These are phyloP conservation scores for Chalciporus sphaerocephalus DNA, from an alignment of 768 basidiomycete genomes.

Conservation along the genomic window DNA sequence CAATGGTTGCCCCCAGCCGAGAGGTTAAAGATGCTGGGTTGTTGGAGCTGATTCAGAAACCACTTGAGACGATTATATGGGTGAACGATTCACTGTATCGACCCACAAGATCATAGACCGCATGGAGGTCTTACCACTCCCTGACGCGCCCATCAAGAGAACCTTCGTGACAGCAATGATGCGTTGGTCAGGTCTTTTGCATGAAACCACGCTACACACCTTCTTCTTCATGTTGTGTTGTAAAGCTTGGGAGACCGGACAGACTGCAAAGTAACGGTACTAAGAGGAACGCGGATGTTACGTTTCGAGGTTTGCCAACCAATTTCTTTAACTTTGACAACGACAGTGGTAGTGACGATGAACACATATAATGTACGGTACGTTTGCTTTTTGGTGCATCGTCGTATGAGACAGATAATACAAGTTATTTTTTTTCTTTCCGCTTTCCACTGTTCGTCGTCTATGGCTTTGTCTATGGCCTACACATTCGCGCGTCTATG, in stretches of 20 bases:
- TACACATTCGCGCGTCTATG: constrained; percentile 4
- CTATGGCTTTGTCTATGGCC: too few species aligned
- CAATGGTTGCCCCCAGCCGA: constrained; percentile 92
- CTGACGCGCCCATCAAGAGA: constrained; percentile 95
- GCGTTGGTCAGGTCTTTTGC: neutral
- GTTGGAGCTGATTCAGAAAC: constrained; percentile 61
- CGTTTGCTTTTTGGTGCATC: too few species aligned
- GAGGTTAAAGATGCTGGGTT: constrained; percentile 90
- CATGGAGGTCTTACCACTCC: constrained; percentile 96
- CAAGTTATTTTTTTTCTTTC: neutral
- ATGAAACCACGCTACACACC: constrained; percentile 9
- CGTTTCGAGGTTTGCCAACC: too few species aligned
- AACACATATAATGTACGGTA: too few species aligned
- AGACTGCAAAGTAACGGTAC: neutral
- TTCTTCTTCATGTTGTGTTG: constrained; percentile 31
- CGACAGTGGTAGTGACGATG: too few species aligned
- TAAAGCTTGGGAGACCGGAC: neutral
- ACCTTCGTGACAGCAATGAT: constrained; percentile 49
- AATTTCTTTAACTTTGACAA: too few species aligned
- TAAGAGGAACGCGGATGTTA: neutral
- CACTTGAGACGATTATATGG: constrained; percentile 5
- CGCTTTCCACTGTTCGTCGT: neutral
- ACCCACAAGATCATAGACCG: constrained; percentile 96
- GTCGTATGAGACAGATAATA: too few species aligned
- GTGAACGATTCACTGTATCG: neutral